Evolutionary conservation across 2,329 filamentous ascomycete species (phyloP), one percentile per base, ranked within the genome.

Genomic region (Cryphonectria japonica): DNA sequence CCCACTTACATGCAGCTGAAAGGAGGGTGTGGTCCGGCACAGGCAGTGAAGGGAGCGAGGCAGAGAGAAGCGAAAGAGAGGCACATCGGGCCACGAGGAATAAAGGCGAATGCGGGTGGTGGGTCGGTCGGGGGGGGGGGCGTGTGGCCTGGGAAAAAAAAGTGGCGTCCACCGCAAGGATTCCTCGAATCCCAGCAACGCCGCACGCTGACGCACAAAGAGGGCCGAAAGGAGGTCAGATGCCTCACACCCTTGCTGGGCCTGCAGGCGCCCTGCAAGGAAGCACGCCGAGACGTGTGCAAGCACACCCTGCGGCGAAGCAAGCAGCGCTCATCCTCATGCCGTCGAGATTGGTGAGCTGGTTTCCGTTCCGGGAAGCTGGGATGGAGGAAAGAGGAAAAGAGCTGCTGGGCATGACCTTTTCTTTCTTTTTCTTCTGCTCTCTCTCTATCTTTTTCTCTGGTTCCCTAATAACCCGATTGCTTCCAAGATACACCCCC

Each of bases 1-100:
- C 59, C 59, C 59, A 39, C 43, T 64, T 8, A 14, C 9, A 50
- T 26, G 19, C 16, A 60, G 37, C 50, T 57, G 46, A 43, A 52
- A 65, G 66, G 32, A 32, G 66, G 69, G 69, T 68, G 69, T 71
- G 61, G 61, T 63, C 69, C 66, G 69, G 66, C 69, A 71, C 59
- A 50, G 29, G 32, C 32, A 39, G 19, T n/a, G 29, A 37, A 41
- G 26, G 37, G 37, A 39, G 37, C 7, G 37, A 6, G 43, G 43
- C 5, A 19, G 19, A 22, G 43, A 50, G 19, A 22, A 22, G 43
- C 22, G 19, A 22, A 6, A 32, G 37, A 34, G 22, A n/a, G 46
- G 46, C 22, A 50, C 54, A 34, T 13, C 54, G 29, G 54, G 26
- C 52, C 13, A 57, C 26, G 52, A 57, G 52, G 52, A 2, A 1